phyloP scores from a whole-genome alignment of 176 grass and related monocot species.

The Bonia amplexicaulis region DNA sequence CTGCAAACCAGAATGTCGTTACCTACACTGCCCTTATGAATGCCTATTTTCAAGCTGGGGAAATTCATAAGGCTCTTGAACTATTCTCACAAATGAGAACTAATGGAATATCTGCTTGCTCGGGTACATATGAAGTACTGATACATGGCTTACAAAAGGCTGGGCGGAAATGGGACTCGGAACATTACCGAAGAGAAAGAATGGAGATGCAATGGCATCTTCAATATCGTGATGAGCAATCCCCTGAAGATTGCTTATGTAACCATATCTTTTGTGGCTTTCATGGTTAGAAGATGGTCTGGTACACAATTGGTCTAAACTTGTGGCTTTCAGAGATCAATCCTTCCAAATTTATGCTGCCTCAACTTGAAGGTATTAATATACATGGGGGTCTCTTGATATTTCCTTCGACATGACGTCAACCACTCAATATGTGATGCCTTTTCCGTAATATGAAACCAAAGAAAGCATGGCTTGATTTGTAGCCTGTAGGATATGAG shows the following conservation, averaged over 20 bases:
- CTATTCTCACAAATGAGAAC: constrained; percentile 47
- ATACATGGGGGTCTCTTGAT: neutral
- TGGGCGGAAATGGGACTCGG: constrained; percentile 42
- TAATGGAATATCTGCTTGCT: constrained; percentile 38
- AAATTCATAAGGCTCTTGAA: constrained; percentile 48
- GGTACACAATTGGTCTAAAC: constrained; percentile 1
- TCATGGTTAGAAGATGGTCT: constrained; percentile 37
- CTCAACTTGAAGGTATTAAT: constrained; percentile 9
- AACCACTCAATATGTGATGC: neutral
- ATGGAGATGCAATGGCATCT: constrained; percentile 48
- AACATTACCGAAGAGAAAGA: constrained; percentile 59
- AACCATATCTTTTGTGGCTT: constrained; percentile 51
- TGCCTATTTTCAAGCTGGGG: constrained; percentile 57
- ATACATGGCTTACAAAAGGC: constrained; percentile 60
- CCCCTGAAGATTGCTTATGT: constrained; percentile 56
- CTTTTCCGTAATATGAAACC: neutral
- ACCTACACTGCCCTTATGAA: constrained; percentile 60
- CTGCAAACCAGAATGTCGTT: constrained; percentile 54
- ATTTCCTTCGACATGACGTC: constrained; percentile 3
- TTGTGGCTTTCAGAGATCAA: neutral
- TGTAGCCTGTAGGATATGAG: neutral
- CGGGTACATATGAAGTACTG: constrained; percentile 54
- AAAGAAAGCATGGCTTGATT: neutral
- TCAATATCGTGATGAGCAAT: constrained; percentile 26
- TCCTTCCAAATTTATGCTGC: neutral